phyloP scores from a whole-genome alignment of 148 eudicot genomes.

The Simmondsia chinensis region DNA sequence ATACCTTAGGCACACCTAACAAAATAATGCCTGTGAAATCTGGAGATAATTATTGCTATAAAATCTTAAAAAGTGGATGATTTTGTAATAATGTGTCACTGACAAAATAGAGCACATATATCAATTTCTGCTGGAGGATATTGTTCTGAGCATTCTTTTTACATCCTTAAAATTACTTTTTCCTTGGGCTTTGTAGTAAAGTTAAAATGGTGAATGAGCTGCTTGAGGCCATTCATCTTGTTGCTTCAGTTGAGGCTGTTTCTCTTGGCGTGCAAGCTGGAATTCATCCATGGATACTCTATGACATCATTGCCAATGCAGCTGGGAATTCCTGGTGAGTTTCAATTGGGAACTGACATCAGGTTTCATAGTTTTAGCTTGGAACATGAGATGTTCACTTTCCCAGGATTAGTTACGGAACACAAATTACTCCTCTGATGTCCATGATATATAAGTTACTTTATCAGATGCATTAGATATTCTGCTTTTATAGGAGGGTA shows the following conservation, averaged over 20 bases:
- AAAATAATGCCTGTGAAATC: too few species aligned
- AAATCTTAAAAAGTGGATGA: too few species aligned
- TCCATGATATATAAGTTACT: background rate
- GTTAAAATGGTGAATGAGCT: conserved; percentile 75
- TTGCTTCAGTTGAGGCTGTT: conserved; percentile 93
- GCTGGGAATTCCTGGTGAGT: conserved; percentile 96
- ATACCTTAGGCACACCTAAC: too few species aligned
- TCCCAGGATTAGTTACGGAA: too few species aligned
- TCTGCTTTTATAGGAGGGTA: too few species aligned
- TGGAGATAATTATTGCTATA: too few species aligned
- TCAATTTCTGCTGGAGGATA: too few species aligned
- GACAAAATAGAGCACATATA: too few species aligned
- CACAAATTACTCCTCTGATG: too few species aligned
- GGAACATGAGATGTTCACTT: too few species aligned
- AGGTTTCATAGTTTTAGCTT: background rate
- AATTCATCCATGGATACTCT: conserved; percentile 84
- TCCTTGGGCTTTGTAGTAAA: conserved; percentile 47
- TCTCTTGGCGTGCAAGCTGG: conserved; percentile 87
- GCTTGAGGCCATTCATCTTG: conserved; percentile 91
- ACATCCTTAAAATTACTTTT: background rate
- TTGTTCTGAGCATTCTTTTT: background rate
- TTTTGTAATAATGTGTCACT: too few species aligned
- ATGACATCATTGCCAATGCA: conserved; percentile 93
- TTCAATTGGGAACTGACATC: background rate
- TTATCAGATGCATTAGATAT: too few species aligned